Evolutionary conservation across 2,329 filamentous ascomycete species (phyloP), one percentile per base, ranked within the genome.

Genomic region (Penicillium sp.): DNA sequence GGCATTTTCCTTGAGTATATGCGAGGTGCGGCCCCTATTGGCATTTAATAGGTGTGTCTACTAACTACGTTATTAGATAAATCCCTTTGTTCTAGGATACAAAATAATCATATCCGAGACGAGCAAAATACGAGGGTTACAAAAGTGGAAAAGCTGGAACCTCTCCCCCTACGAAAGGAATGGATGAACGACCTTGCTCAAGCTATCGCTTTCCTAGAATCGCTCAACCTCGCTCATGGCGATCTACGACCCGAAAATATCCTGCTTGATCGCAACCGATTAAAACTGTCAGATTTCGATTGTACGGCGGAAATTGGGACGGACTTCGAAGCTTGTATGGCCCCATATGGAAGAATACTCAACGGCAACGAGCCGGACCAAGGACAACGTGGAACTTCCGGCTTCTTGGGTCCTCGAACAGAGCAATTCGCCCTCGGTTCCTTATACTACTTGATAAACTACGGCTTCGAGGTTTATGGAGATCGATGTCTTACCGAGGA

Each of bases 391-490:
- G 8, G 8, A 44, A 2, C 14, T 51, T 11, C 26, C 53, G 62
- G 67, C n/a, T 59, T 65, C 9, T 41, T 71, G 18, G 60, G 66
- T 12, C 58, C 68, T 59, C 60, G 67, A 49, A 71, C 67, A 44
- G 67, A 71, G 37, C 64, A 69, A 41, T 72, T 72, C n/a, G 65
- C 68, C 8, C 60, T 72, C 2, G 67, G 67, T 43, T 71, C 67
- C 3, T 53, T 72, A 8, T 72, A 62, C 46, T 72, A 71, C 27
- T 41, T 65, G 1, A 70, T 69, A 12, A 71, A 69, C 58, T 71
- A 72, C 37, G 64, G 67, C 6, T 67, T 65, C 59, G 61, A 70
- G 37, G 63, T 69, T 45, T 69, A 71, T 53, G n/a, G n/a, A 60
- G 64, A 72, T 59, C 60, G 44, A 44, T 58, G 54, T 50, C 60